Base-by-base conservation (phyloP, 768 basidiomycete species). In the Serendipita sp. region DNA sequence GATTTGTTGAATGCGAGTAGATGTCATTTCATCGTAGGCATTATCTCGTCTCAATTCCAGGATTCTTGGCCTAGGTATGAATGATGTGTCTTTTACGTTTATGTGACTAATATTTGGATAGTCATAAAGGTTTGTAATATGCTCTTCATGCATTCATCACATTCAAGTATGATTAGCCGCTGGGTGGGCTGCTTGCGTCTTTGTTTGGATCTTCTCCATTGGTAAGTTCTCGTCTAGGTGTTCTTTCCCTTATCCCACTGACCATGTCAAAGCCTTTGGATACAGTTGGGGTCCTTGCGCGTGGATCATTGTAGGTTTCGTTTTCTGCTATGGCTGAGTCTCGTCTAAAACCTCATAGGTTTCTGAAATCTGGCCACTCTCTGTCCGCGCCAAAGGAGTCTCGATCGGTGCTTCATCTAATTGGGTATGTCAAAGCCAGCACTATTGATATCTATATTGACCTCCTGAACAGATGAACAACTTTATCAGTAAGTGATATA, bases 241-340 rank as follows among this genome's bases (percentile, higher is more conserved):
- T 51, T 32, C 48, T 8, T 8, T 5, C 8, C n/a, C n/a, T 8
- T 8, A 51, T 51, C 8, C 48, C 30, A 5, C 38, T 41, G 38
- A 51, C 7, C n/a, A 8, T 32, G 5, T 8, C 23, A 4, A 15
- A 62, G 81, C 75, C 3, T 88, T 87, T 69, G 87, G 87, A 52
- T 88, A 86, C 69, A 84, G 83, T 65, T 90, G 87, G 88, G 87
- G 83, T 36, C 85, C 86, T 11, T 85, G 85, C 69, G 78, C 85
- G 10, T 89, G 88, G 87, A 86, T 89, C 72, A 74, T 88, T 45
- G 82, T 86, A 10, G 83, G 87, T 7, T 86, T 88, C 74, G 86
- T 85, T 60, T 85, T 82, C 82, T 84, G 85, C 13, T 71, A 28
- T 41, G 45, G 34, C 32, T 15, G 38, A n/a, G 11, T 16, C 18